Conservation (phyloP, 2,329 filamentous ascomycete species). For the Chrysosporium queenslandicum region DNA sequence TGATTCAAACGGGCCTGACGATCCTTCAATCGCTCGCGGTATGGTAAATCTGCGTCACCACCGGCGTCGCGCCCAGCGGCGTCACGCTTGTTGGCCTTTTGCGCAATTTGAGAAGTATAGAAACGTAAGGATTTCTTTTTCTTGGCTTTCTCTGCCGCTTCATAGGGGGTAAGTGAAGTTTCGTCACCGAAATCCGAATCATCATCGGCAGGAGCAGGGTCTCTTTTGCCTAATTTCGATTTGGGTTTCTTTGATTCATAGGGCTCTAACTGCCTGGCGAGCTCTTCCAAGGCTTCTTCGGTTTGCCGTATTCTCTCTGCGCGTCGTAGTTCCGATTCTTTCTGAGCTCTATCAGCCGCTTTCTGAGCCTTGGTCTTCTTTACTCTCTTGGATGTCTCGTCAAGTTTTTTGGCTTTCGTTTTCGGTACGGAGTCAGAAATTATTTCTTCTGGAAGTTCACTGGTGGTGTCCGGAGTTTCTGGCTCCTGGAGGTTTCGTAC, state of each 20-base stretch:
- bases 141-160: slow-evolving; percentile 75
- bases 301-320: slow-evolving; percentile 46
- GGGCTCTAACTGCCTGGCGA: slow-evolving; percentile 50
- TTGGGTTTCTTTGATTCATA: slow-evolving; percentile 40
- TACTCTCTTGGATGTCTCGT: slow-evolving; percentile 25
- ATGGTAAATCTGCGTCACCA: slow-evolving; percentile 54
- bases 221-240: slow-evolving; percentile 22
- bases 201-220: slow-evolving; percentile 36
- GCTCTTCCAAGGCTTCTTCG: slow-evolving; percentile 62
- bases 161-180: slow-evolving; percentile 61
- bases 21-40: slow-evolving; percentile 79
- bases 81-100: slow-evolving; percentile 76
- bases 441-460: slow-evolving; percentile 13
- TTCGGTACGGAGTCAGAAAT: slow-evolving; percentile 16
- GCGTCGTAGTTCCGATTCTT: slow-evolving; percentile 44
- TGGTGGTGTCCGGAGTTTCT: slow-evolving; percentile 28
- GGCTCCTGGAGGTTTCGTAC: slow-evolving; percentile 55
- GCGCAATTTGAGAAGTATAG: slow-evolving; percentile 94
- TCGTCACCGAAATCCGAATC: slow-evolving; percentile 93
- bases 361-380: slow-evolving; percentile 41
- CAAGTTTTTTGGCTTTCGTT: slow-evolving; percentile 24
- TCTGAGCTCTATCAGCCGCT: slow-evolving; percentile 45
- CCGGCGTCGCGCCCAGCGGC: slow-evolving; percentile 54
- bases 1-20: slow-evolving; percentile 74
- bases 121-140: slow-evolving; percentile 91